phyloP scores from a whole-genome alignment of 2,329 filamentous ascomycete genomes.

The Cryphonectria japonica region DNA sequence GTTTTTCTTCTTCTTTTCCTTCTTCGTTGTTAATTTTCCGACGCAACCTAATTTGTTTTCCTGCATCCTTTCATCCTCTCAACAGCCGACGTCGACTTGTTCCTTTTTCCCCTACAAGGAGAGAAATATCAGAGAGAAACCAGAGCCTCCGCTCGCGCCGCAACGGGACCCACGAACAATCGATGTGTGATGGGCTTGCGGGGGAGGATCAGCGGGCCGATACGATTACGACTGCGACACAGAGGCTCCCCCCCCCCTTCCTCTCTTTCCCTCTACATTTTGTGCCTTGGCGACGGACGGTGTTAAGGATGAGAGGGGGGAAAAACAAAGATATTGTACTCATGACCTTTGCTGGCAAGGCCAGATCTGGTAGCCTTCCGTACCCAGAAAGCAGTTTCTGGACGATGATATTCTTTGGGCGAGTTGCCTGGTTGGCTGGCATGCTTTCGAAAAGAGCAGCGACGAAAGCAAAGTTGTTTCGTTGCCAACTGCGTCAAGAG shows the following conservation, averaged over 20 bases:
- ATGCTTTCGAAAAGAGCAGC: too few relatives aligned
- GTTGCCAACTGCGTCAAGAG: too few relatives aligned
- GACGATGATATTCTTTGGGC: background rate
- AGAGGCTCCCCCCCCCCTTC: too few relatives aligned
- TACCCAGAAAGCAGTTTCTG: too few relatives aligned
- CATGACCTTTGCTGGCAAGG: background rate
- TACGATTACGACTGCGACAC: background rate
- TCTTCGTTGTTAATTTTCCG: background rate
- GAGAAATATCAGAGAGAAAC: too few relatives aligned
- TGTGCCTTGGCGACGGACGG: background rate
- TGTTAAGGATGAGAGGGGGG: background rate
- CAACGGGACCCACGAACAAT: background rate
- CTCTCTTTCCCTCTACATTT: background rate
- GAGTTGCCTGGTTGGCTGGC: background rate
- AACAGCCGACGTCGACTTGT: background rate
- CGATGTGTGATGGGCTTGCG: background rate
- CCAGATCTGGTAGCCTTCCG: background rate
- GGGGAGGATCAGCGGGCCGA: background rate
- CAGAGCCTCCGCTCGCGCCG: too few relatives aligned
- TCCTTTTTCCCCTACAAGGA: background rate
- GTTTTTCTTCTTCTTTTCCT: background rate
- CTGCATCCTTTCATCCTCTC: background rate
- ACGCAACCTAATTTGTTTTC: background rate
- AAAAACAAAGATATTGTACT: background rate
- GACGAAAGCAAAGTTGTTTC: too few relatives aligned